Evolutionary conservation across 306 rosid species (phyloP).

Genomic region (Medicago truncatula): MtrunA17r5.0-ANR NC_053044.1:42438001-42438500

Average conservation of each 20-base stretch:
- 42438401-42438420: constrained; percentile 14
- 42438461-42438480: constrained; percentile 4
- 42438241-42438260: constrained; percentile 24
- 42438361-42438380: constrained; percentile 84
- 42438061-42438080: not conserved
- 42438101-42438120: not conserved
- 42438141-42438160: not conserved
- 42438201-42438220: not conserved
- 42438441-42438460: not conserved
- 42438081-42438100: not conserved
- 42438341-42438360: constrained; percentile 95
- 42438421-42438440: constrained; percentile 19
- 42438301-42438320: constrained; percentile 79
- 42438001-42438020: too few relatives aligned
- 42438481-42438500: constrained; percentile 7
- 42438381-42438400: constrained; percentile 77
- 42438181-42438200: constrained; percentile 6
- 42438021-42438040: too few relatives aligned
- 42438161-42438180: not conserved
- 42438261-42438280: constrained; percentile 72
- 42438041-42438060: too few relatives aligned
- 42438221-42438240: not conserved
- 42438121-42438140: not conserved
- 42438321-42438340: constrained; percentile 83
- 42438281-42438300: constrained; percentile 68